These are phyloP conservation scores for Tetrahymena borealis DNA, from an alignment of 73 alveolate species.

Conservation along the genomic window DNA sequence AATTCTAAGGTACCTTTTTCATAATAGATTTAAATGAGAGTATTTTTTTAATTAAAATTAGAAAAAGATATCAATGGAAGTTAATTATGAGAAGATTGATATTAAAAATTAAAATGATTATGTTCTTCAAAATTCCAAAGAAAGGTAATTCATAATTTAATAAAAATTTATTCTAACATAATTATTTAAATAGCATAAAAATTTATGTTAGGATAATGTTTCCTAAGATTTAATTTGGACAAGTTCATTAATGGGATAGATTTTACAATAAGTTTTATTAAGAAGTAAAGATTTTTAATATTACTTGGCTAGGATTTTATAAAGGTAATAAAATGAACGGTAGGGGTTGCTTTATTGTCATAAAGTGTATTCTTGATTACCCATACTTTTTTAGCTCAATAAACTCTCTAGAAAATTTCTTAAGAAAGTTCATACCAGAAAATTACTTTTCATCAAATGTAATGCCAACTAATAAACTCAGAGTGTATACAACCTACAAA, in stretches of 20 bases:
- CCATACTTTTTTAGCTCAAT: background rate
- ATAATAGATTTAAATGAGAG: background rate
- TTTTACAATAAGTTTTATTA: background rate
- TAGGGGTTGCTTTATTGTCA: background rate
- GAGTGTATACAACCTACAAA: background rate
- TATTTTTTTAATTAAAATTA: background rate
- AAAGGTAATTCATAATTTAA: background rate
- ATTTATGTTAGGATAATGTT: background rate
- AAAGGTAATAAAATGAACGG: background rate
- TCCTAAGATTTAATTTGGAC: background rate
- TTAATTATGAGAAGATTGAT: background rate
- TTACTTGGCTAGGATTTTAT: background rate
- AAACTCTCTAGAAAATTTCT: background rate
- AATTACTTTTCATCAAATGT: background rate
- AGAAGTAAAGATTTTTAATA: background rate
- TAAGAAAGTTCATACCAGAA: background rate
- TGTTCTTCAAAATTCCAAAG: background rate
- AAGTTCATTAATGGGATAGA: background rate
- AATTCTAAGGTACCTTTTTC: background rate
- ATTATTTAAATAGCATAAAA: background rate
- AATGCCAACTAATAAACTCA: background rate
- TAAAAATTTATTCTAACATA: background rate
- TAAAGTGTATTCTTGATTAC: background rate
- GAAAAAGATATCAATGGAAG: background rate
- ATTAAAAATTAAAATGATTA: background rate